Base-by-base conservation (phyloP, 176 grass and related monocot species). In the Eremochloa ophiuroides region DNA sequence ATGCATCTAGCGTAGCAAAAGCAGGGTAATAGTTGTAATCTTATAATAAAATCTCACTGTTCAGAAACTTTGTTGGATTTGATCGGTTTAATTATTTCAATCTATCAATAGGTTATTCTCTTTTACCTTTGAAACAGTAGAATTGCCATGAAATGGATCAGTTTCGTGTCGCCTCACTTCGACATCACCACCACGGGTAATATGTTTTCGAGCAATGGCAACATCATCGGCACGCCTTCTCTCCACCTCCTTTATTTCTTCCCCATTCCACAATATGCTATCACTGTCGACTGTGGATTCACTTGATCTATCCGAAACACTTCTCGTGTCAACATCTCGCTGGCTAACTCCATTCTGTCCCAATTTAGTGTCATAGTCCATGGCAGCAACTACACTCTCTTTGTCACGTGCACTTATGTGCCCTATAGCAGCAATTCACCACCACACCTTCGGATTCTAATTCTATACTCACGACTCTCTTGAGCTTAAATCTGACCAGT, bases 91-190 rank as follows among this genome's bases (percentile, higher is more conserved):
- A 72, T 1, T 73, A 27, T 55, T 1, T 8, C 7, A 4, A 53
- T 13, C 13, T 41, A 48, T 29, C 3, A 77, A 25, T 16, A 40
- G 1, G 11, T 46, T 18, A n/a, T 25, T 47, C 23, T 47, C 1
- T 44, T 48, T 78, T 74, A 72, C 85, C 82, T 73, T 70, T 30
- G 60, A 6, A 77, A 66, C 2, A 13, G 43, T 82, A 7, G 38
- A 56, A 47, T 58, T 18, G 46, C 69, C 2, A 1, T 31, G 51
- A 44, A 47, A 31, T 73, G 40, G 4, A 34, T 2, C 18, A 51
- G 51, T 62, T 61, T 66, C 35, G 18, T 69, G 62, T 20, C 62
- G 47, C 16, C 18, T 46, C 1, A 6, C 61, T 66, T 83, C 75
- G 35, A 67, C 27, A 61, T 18, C 31, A 33, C 46, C 70, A 40